These are phyloP conservation scores for Cystoderma amianthinum DNA, from an alignment of 768 basidiomycete species.

Conservation along the genomic window DNA sequence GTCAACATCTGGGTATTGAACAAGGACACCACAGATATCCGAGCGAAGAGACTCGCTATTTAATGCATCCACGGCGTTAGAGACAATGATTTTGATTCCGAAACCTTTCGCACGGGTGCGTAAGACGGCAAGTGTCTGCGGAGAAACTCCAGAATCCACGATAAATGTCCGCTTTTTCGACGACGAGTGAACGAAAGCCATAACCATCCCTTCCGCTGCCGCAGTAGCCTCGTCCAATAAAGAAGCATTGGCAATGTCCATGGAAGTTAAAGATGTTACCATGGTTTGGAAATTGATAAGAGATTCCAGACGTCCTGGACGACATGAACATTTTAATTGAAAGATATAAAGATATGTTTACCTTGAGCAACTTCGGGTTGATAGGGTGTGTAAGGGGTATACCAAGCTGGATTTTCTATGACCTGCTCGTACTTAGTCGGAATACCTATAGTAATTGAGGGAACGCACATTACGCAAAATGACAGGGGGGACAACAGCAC, in stretches of 20 bases:
- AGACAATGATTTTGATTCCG: constrained; percentile 75
- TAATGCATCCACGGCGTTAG: constrained; percentile 45
- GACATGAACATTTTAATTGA: constrained; percentile 6
- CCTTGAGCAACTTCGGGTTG: constrained; percentile 99
- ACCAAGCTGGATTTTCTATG: constrained; percentile 97
- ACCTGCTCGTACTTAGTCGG: constrained; percentile 33
- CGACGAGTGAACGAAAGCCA: constrained; percentile 67
- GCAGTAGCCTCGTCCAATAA: constrained; percentile 94
- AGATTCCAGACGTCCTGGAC: constrained; percentile 85
- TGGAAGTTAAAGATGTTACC: constrained; percentile 87
- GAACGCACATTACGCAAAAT: constrained; percentile 78
- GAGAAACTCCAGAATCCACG: constrained; percentile 76
- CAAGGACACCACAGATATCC: constrained; percentile 78
- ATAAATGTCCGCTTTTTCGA: constrained; percentile 80
- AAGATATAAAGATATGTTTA: constrained; percentile 18
- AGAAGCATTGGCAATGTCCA: constrained; percentile 95
- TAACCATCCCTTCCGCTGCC: constrained; percentile 94
- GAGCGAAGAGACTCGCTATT: constrained; percentile 44
- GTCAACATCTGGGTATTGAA: constrained; percentile 93
- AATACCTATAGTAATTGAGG: not conserved
- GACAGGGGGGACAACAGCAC: constrained; percentile 91
- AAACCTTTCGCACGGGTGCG: constrained; percentile 90
- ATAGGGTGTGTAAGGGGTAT: constrained; percentile 93
- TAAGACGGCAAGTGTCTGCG: constrained; percentile 88
- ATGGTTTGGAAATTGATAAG: constrained; percentile 97